Evolutionary conservation across 768 basidiomycete species (phyloP), one percentile per base, ranked within the genome.

Genomic region (Tulasnella sp.): DNA sequence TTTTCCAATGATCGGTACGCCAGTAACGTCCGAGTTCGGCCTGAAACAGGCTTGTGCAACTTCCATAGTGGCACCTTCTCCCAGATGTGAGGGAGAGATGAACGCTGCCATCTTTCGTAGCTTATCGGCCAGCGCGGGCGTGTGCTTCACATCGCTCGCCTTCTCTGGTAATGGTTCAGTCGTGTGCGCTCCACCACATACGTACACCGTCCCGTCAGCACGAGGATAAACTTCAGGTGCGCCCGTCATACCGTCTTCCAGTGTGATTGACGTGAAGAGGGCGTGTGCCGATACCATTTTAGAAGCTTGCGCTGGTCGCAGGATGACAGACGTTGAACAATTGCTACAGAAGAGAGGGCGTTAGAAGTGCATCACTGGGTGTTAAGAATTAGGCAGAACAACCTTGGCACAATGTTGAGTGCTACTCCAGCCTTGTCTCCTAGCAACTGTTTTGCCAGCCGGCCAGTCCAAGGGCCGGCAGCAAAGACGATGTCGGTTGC

Each of bases 381-480:
- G 34, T 11, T n/a, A 24, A 41, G 46, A 24, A 19, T n/a, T n/a
- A n/a, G 15, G 15, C 15, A 38, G 34, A 38, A 5, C 34, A 12
- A 50, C 60, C 55, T 60, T 8, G 50, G 43, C 30, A 59, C 42
- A 22, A 66, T 61, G 49, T 55, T 53, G 24, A 7, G 60, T 3
- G 55, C 62, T 25, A 34, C 45, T 11, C 57, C 63, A 30, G 63
- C 65, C 38, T 50, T 57, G 42, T 41, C 38, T 30, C 53, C 62
- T 10, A 75, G 59, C n/a, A 75, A 62, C 38, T 67, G 57, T 34
- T 60, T 49, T 3, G 71, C 65, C 1, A 75, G 59, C 31, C 51
- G 29, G 0, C 74, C 73, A 0, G 73, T 73, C 74, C 75, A 76
- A 1, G 75, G 75, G 3, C 75, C 75, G n/a, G 74, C 73, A 15